Base-by-base conservation (phyloP, 2,329 filamentous ascomycete species). In the Claviceps pazoutovae region DNA sequence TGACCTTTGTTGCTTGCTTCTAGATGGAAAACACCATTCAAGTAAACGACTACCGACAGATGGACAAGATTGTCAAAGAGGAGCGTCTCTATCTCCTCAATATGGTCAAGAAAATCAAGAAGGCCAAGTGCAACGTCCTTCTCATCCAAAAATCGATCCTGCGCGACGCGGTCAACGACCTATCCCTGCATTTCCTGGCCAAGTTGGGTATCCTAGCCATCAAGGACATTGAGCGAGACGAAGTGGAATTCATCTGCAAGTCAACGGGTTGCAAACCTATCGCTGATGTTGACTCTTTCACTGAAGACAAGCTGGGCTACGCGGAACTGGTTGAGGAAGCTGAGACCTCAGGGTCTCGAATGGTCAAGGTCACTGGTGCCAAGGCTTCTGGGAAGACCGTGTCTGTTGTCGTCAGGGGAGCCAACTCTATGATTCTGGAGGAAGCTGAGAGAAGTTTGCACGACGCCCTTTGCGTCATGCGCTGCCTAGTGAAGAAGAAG, bases 21-120 rank as follows among this genome's bases (percentile, higher is more conserved):
- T 60, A 88, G 82, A 98, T 98, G 93, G 93, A 98, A 75, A 98
- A 98, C 73, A 93, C 94, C 65, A 97, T 98, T 58, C 84, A 95
- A 36, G 93, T 98, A 64, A 98, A 98, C 71, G 93, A 98, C 74
- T 98, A 98, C 78, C 82, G 93, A 65, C 93, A 98, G 69, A 98
- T 98, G 93, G 93, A 98, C 76, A 98, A 97, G 79, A 98, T 98
- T 59, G 80, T 98, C 61, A 98, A 98, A 74, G 93, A 98, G 73
- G 93, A 98, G 75, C 88, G 93, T 60, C 87, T 93, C 60, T 98
- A 98, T 71, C 81, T 98, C 57, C 80, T 98, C 54, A 97, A 97
- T 76, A 87, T 98, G 82, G 90, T 94, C 66, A 97, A 98, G 81
- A 98, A 97, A 79, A 98, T 98, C 71, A 96, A 97, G 75, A 98